Base-by-base conservation (phyloP, 2,329 filamentous ascomycete genomes). In the Bretziella fagacearum region DNA sequence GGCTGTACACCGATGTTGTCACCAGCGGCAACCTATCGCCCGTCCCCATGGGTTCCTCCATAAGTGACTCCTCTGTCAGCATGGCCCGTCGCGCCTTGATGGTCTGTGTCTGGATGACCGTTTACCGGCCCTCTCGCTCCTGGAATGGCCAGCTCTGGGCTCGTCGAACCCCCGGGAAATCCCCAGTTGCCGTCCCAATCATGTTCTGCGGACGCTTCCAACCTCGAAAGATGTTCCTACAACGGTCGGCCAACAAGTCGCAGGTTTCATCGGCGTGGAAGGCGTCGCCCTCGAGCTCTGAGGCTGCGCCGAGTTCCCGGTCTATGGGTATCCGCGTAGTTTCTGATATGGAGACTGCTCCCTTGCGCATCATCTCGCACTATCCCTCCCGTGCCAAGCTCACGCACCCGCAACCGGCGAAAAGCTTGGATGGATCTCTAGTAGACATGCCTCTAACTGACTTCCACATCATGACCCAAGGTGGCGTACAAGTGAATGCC, bases 31-130 rank as follows among this genome's bases (percentile, higher is more conserved):
- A 46, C 18, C 27, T 50, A 10, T 45, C 47, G 3, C 43, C 51
- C 15, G 44, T 23, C 22, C 43, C 44, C 8, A 18, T 29, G 25
- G 37, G 23, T 2, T 39, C 48, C 25, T 44, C 46, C 35, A 42
- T 22, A 15, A 43, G 25, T 17, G 39, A 30, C 25, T 27, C 36
- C n/a, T 43, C 36, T 11, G 42, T 29, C n/a, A 40, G 36, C 11
- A 47, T 37, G 15, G 23, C 46, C 4, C 47, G 47, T 7, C 41
- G 51, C 6, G 23, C 45, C 15, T 46, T 53, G 33, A 52, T 53
- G 52, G 48, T 53, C 10, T 53, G 52, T 37, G 45, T 53, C 10
- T 53, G 51, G 52, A 49, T 53, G 46, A 51, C 48, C 4, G 36
- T 53, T 4, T 51, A 49, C 44, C 39, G 42, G 20, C 36, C 42